These are phyloP conservation scores for Fusarium irregulare DNA, from an alignment of 2,329 filamentous ascomycete species.

Conservation along the genomic window DNA sequence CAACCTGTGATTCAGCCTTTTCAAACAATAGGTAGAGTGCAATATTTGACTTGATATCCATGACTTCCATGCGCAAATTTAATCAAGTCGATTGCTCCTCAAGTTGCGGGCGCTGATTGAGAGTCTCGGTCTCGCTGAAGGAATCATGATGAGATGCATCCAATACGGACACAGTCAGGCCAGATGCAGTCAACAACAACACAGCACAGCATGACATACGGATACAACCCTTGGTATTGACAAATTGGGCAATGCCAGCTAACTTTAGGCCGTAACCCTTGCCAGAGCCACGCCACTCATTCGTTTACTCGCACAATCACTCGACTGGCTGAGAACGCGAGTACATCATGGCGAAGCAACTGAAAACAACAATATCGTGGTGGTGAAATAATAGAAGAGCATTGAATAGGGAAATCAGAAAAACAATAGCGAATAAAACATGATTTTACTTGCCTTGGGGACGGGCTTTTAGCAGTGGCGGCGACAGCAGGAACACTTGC, in stretches of 20 bases:
- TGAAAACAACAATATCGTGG: conserved; percentile 7
- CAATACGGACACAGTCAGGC: conserved; percentile 27
- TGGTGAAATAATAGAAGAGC: neutral
- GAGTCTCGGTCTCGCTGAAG: conserved; percentile 24
- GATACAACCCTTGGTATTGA: conserved; percentile 22
- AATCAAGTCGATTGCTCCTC: neutral
- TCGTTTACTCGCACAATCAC: conserved; percentile 32
- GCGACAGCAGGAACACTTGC: neutral
- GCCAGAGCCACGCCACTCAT: conserved; percentile 43
- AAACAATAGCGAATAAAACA: neutral
- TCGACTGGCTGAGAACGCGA: conserved; percentile 38
- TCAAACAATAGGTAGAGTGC: conserved; percentile 12
- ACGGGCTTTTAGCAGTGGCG: conserved; percentile 10
- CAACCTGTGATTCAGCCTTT: conserved; percentile 21
- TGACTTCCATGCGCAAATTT: conserved; percentile 1
- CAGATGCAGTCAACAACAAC: conserved; percentile 42
- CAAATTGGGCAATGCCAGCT: conserved; percentile 45
- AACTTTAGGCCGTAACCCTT: conserved; percentile 38
- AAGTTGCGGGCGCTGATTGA: conserved; percentile 23
- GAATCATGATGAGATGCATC: conserved; percentile 26
- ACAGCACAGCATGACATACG: neutral
- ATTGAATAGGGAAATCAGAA: neutral
- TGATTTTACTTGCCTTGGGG: conserved; percentile 29
- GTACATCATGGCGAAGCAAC: conserved; percentile 29
- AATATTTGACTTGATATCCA: conserved; percentile 28